Conservation (phyloP, 768 basidiomycete species). For the Dentipellis fragilis region DNA sequence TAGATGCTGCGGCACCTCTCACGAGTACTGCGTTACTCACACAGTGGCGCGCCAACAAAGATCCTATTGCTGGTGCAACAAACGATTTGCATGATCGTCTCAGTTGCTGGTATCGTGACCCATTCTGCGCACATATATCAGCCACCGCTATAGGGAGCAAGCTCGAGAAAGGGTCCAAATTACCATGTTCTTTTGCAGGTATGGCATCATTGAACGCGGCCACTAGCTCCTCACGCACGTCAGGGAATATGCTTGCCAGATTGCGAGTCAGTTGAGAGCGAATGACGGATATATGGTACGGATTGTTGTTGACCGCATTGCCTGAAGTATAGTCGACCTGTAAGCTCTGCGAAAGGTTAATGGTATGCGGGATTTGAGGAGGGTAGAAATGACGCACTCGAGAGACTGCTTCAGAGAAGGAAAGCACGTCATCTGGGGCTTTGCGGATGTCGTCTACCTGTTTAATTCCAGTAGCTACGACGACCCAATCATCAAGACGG, state of each 20-base stretch:
- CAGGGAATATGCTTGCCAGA: not conserved
- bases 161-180: not conserved
- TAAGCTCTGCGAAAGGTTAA: not conserved
- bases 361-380: too few species aligned
- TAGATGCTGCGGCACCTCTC: too few species aligned
- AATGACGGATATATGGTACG: not conserved
- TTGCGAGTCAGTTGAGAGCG: slow-evolving; percentile 2
- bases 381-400: not conserved
- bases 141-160: not conserved
- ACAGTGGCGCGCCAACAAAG: slow-evolving; percentile 29
- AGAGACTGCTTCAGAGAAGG: not conserved
- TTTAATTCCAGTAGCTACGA: slow-evolving; percentile 31
- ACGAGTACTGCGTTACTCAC: slow-evolving; percentile 16
- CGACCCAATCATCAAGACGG: slow-evolving; percentile 33
- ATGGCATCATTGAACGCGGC: not conserved
- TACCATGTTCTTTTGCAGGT: not conserved
- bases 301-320: not conserved
- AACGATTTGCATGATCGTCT: slow-evolving; percentile 12
- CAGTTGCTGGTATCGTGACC: not conserved
- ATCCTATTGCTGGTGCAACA: slow-evolving; percentile 31
- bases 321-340: not conserved
- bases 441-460: slow-evolving; percentile 41
- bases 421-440: slow-evolving; percentile 34
- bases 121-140: not conserved
- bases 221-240: not conserved